Conservation (phyloP, 805 yeast genomes). For the Yarrowia sp. region DNA sequence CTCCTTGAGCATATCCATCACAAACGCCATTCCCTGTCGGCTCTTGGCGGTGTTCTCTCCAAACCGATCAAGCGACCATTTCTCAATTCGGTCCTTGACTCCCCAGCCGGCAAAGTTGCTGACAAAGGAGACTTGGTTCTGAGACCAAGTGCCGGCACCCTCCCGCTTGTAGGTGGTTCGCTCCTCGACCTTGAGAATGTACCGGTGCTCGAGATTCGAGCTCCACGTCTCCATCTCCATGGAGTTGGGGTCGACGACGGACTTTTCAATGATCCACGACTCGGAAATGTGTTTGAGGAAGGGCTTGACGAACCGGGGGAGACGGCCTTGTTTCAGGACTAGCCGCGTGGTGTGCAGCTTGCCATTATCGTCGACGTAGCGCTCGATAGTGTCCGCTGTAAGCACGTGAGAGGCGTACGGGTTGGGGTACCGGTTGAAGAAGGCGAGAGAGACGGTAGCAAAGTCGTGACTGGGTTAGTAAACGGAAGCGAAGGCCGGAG, state of each 20-base stretch:
- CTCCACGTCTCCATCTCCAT: constrained; percentile 71
- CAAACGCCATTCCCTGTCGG: constrained; percentile 75
- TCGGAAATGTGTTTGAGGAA: constrained; percentile 72
- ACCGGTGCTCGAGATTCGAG: constrained; percentile 82
- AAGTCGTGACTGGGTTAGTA: constrained; percentile 56
- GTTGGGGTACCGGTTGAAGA: constrained; percentile 72
- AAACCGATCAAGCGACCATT: constrained; percentile 78
- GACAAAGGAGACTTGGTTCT: constrained; percentile 70
- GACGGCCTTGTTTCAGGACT: constrained; percentile 76
- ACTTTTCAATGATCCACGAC: constrained; percentile 82
- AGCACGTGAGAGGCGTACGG: constrained; percentile 88
- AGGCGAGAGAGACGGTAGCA: constrained; percentile 75
- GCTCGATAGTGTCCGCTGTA: constrained; percentile 77
- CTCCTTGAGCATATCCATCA: constrained; percentile 64
- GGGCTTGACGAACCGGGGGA: constrained; percentile 81
- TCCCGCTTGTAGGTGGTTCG: constrained; percentile 59
- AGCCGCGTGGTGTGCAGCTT: constrained; percentile 74
- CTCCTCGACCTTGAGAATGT: constrained; percentile 80
- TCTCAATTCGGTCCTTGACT: constrained; percentile 76
- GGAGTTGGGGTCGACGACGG: constrained; percentile 69
- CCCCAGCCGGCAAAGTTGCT: constrained; percentile 69
- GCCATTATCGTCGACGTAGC: constrained; percentile 65
- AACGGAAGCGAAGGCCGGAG: constrained; percentile 3
- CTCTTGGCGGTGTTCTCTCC: constrained; percentile 70
- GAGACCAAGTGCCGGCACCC: constrained; percentile 39